These are phyloP conservation scores for Corinectria fuckeliana DNA, from an alignment of 2,329 filamentous ascomycete species.

Conservation along the genomic window DNA sequence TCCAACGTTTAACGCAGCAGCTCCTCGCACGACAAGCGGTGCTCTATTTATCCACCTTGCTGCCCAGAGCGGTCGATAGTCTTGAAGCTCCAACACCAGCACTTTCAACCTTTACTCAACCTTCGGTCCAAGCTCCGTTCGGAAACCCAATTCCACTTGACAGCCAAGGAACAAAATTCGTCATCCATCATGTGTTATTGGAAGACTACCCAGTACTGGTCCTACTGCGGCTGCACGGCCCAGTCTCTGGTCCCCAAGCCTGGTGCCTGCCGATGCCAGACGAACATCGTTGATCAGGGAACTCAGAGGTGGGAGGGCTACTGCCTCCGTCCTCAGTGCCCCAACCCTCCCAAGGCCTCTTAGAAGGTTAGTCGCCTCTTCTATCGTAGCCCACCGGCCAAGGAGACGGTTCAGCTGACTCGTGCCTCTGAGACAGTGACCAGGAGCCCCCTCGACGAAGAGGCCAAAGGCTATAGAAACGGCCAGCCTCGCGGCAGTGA, in stretches of 20 bases:
- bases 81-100: constrained; percentile 1
- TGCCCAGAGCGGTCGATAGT: background rate
- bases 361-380: constrained; percentile 33
- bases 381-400: background rate
- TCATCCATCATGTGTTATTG: constrained; percentile 44
- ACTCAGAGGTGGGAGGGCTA: constrained; percentile 42
- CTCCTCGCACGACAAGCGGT: constrained; percentile 22
- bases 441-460: constrained; percentile 31
- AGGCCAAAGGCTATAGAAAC: constrained; percentile 34
- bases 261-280: constrained; percentile 38
- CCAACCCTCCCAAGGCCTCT: constrained; percentile 36
- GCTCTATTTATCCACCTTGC: constrained; percentile 28
- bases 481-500: constrained; percentile 22
- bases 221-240: constrained; percentile 42
- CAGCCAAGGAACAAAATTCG: background rate
- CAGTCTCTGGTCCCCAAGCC: constrained; percentile 36
- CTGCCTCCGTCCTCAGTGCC: constrained; percentile 41
- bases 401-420: constrained; percentile 19
- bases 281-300: constrained; percentile 36
- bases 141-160: background rate
- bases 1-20: constrained; percentile 12
- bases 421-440: constrained; percentile 18
- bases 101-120: constrained; percentile 2
- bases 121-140: background rate
- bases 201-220: constrained; percentile 42